Evolutionary conservation across 805 yeast species (phyloP).

Genomic region (Pichia ethanolica): DNA sequence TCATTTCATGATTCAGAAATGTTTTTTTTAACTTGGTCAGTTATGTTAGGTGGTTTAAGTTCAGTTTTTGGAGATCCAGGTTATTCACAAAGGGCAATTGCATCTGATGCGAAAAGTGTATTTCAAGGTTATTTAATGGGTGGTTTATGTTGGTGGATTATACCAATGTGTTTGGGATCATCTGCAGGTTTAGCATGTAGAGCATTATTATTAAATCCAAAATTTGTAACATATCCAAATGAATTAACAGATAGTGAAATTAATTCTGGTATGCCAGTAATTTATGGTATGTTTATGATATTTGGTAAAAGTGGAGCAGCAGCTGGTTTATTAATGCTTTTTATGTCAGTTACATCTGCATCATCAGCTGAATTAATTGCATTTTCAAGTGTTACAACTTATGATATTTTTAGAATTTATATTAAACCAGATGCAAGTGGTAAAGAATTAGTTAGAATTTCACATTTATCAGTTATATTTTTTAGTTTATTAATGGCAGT

Average conservation of each 20-base stretch:
- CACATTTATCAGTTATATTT: constrained; percentile 28
- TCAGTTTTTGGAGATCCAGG: constrained; percentile 23
- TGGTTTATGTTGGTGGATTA: constrained; percentile 30
- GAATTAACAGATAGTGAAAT: constrained; percentile 31
- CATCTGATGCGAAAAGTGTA: constrained; percentile 29
- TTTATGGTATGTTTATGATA: constrained; percentile 28
- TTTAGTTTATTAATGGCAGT: constrained; percentile 40
- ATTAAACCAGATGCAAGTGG: constrained; percentile 35
- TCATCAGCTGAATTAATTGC: constrained; percentile 37
- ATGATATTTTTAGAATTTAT: constrained; percentile 35
- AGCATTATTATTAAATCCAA: constrained; percentile 28
- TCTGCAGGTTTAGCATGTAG: constrained; percentile 32
- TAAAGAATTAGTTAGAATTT: constrained; percentile 27
- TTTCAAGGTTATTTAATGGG: constrained; percentile 32
- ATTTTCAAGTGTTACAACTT: constrained; percentile 32
- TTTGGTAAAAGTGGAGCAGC: constrained; percentile 37
- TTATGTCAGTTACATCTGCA: constrained; percentile 39
- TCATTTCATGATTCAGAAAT: constrained; percentile 27
- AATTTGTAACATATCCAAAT: constrained; percentile 36
- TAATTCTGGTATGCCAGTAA: constrained; percentile 32
- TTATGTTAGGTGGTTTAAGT: constrained; percentile 27
- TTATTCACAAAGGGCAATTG: constrained; percentile 36
- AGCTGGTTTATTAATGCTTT: constrained; percentile 33
- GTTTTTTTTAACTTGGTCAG: constrained; percentile 26
- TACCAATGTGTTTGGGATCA: constrained; percentile 39